phyloP scores from a whole-genome alignment of 2,329 filamentous ascomycete species.

The Trichoderma pleuroti region DNA sequence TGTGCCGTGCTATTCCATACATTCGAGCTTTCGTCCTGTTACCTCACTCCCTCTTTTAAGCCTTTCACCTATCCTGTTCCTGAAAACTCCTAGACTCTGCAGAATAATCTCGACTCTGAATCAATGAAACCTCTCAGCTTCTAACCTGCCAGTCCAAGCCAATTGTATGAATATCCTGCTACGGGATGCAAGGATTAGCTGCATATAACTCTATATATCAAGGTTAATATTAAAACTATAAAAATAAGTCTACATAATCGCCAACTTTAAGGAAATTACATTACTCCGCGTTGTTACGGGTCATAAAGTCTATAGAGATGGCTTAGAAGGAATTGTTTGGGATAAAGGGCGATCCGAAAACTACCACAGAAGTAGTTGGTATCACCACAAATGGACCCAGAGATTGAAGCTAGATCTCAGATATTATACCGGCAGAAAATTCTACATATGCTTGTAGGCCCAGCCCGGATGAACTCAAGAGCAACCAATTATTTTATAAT shows the following conservation, averaged over 20 bases:
- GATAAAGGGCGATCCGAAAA: background rate
- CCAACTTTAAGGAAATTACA: background rate
- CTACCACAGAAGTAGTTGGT: background rate
- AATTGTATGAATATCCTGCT: background rate
- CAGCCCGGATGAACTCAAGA: background rate
- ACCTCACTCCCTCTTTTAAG: background rate
- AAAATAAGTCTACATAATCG: background rate
- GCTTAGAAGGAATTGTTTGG: background rate
- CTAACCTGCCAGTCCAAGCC: background rate
- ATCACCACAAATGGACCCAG: background rate
- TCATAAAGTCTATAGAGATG: background rate
- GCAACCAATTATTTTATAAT: background rate
- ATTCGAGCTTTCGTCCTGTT: background rate
- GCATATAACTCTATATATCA: background rate
- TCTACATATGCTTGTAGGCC: fast-evolving
- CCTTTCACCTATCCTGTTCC: background rate
- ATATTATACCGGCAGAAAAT: background rate
- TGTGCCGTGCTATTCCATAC: background rate
- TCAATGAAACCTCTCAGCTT: background rate
- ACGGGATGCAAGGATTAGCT: background rate
- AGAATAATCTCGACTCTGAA: background rate
- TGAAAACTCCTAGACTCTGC: background rate
- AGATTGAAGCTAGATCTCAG: background rate
- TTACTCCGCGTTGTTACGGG: background rate
- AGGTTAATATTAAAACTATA: background rate